phyloP scores from a whole-genome alignment of 192 early-diverging fungal species.

The Thamnidium elegans region DNA sequence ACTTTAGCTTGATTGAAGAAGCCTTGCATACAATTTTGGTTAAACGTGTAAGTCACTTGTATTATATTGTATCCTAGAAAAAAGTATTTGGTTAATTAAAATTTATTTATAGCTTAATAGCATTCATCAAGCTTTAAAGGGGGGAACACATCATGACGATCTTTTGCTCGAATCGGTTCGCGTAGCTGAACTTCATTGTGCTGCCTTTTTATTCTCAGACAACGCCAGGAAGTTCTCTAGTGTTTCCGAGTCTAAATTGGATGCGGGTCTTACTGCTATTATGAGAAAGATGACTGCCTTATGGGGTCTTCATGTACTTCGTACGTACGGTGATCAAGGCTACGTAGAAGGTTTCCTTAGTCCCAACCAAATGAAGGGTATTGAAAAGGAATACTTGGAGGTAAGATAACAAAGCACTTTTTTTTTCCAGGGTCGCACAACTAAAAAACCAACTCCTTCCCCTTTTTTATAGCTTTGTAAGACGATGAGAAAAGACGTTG shows the following conservation, averaged over 20 bases:
- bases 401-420: constrained; percentile 4
- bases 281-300: constrained; percentile 42
- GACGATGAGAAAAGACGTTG: constrained; percentile 40
- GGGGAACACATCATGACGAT: constrained; percentile 24
- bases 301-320: constrained; percentile 44
- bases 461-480: constrained; percentile 7
- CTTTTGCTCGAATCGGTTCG: constrained; percentile 29
- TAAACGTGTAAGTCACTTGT: constrained; percentile 19
- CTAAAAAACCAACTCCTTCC: no score
- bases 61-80: background rate
- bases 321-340: constrained; percentile 42
- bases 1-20: constrained; percentile 18
- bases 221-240: constrained; percentile 12
- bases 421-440: background rate
- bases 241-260: background rate
- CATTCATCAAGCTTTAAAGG: constrained; percentile 16
- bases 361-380: constrained; percentile 38
- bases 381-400: constrained; percentile 36
- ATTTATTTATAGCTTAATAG: constrained; percentile 18
- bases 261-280: constrained; percentile 26
- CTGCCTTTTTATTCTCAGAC: constrained; percentile 21
- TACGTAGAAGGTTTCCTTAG: constrained; percentile 51
- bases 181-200: constrained; percentile 38
- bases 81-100: background rate
- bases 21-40: constrained; percentile 24